phyloP scores from a whole-genome alignment of 2,329 filamentous ascomycete genomes.

The Exophiala mesophila region DNA sequence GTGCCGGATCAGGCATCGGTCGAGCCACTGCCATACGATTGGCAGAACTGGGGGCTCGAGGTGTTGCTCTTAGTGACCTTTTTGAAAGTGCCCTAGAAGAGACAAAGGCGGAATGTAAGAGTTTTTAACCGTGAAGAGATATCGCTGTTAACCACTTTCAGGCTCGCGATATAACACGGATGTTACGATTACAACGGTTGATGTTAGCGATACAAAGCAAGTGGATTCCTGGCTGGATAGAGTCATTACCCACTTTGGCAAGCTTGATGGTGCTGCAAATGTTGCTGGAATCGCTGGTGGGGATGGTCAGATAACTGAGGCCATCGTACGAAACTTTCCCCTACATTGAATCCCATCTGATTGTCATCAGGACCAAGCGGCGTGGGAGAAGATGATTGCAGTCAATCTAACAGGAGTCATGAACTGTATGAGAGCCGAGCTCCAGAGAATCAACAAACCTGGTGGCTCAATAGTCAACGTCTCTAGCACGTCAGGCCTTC shows the following conservation, averaged over 20 bases:
- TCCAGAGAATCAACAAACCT: constrained; percentile 37
- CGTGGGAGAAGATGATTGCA: constrained; percentile 27
- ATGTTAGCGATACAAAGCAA: constrained; percentile 13
- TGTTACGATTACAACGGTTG: constrained; percentile 7
- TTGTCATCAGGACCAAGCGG: constrained; percentile 3
- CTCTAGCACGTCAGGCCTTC: constrained; percentile 35
- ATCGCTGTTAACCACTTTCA: not conserved
- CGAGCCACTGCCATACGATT: constrained; percentile 38
- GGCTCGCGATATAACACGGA: not conserved
- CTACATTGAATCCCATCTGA: not conserved
- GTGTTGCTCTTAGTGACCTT: constrained; percentile 9
- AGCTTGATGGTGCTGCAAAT: constrained; percentile 21
- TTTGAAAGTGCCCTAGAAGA: constrained; percentile 6
- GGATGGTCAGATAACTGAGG: constrained; percentile 11
- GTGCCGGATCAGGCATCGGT: constrained; percentile 49
- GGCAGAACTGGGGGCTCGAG: constrained; percentile 3
- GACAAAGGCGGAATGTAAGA: constrained; percentile 6
- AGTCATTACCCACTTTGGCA: constrained; percentile 8
- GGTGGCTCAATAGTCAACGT: constrained; percentile 39
- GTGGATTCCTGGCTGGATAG: constrained; percentile 18
- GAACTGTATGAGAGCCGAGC: constrained; percentile 36
- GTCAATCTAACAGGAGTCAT: constrained; percentile 40
- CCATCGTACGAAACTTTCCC: constrained; percentile 3
- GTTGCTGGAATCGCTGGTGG: constrained; percentile 17
- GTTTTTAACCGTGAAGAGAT: too few species aligned